Base-by-base conservation (phyloP, 768 basidiomycete species). In the Lactarius hatsudake region DNA sequence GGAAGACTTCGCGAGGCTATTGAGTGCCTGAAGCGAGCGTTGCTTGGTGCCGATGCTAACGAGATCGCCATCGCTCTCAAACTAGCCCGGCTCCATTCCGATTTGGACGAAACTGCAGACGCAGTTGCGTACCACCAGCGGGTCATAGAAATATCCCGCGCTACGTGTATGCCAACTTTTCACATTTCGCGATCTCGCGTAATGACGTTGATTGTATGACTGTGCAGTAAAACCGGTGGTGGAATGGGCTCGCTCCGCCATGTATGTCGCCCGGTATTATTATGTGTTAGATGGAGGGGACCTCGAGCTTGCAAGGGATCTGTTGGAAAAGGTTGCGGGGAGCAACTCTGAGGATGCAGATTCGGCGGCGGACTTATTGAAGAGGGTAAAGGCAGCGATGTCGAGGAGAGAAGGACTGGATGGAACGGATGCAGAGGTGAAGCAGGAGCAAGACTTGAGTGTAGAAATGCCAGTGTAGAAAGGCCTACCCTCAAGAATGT, bases 1-100 rank as follows among this genome's bases (percentile, higher is more conserved):
- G 88, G 90, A 32, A 96, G 96, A 75, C 82, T 84, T 56, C 84
- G 88, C 66, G 96, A 98, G 76, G 95, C 97, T 18, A 88, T 96
- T 54, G 90, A 95, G 74, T 94, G 94, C 73, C 87, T 93, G 69
- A 92, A 93, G 71, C 91, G 95, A 48, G 96, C 96, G 15, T 81
- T 98, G 62, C 86, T 90, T 66, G 86, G 89, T 63, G 89, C 89
- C 32, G 90, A 91, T 76, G 84, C 89, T 3, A 84, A 87, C 67
- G 91, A 94, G 75, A 90, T 84, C 43, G 82, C 81, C 28, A 87
- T 93, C 68, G 85, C 86, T 74, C 78, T 89, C 43, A 92, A 86
- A 74, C 79, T 95, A 40, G 94, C 93, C 20, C 84, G 82, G 73
- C 80, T 95, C 59, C 84, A 92, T 73, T 83, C 82, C 62, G 81